Conservation (phyloP, 495 filamentous ascomycete species). For the Staphylotrichum longicolle region DNA sequence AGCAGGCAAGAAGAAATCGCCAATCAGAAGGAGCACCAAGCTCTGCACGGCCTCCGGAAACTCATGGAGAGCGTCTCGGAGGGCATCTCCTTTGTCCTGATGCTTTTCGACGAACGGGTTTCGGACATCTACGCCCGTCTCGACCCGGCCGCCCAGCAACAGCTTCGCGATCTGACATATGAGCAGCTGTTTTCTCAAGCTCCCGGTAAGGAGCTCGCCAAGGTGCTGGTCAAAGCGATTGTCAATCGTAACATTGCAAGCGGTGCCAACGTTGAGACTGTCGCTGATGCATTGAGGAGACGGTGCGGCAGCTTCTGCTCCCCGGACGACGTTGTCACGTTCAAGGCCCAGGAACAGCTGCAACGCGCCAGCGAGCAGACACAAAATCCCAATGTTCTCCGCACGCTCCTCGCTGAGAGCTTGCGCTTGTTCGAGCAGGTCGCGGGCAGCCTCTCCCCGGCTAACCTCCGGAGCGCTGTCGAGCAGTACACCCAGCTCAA, state of each 20-base stretch:
- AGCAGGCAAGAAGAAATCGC: conserved; percentile 86
- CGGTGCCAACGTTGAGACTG: conserved; percentile 93
- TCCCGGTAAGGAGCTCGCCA: conserved; percentile 85
- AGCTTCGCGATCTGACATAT: conserved; percentile 74
- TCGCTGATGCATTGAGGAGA: conserved; percentile 85
- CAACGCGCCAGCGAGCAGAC: conserved; percentile 80
- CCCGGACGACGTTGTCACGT: conserved; percentile 92
- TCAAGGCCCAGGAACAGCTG: conserved; percentile 94
- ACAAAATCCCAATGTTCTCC: conserved; percentile 70
- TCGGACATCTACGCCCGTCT: conserved; percentile 83
- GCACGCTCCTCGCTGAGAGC: conserved; percentile 82
- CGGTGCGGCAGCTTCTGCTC: conserved; percentile 96
- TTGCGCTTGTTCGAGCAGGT: conserved; percentile 84
- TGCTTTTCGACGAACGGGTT: conserved; percentile 88
- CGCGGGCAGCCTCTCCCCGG: conserved; percentile 71
- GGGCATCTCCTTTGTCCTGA: conserved; percentile 90
- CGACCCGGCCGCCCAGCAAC: conserved; percentile 62
- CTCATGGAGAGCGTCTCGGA: conserved; percentile 85
- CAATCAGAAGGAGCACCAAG: conserved; percentile 88
- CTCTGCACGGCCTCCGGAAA: conserved; percentile 77
- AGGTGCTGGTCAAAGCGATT: conserved; percentile 94
- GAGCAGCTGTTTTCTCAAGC: conserved; percentile 77
- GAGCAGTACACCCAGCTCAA: conserved; percentile 72
- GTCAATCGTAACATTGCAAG: conserved; percentile 96
- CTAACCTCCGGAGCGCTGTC: conserved; percentile 74